phyloP scores from a whole-genome alignment of 2,329 filamentous ascomycete species.

The Chaetomium globosum region DNA sequence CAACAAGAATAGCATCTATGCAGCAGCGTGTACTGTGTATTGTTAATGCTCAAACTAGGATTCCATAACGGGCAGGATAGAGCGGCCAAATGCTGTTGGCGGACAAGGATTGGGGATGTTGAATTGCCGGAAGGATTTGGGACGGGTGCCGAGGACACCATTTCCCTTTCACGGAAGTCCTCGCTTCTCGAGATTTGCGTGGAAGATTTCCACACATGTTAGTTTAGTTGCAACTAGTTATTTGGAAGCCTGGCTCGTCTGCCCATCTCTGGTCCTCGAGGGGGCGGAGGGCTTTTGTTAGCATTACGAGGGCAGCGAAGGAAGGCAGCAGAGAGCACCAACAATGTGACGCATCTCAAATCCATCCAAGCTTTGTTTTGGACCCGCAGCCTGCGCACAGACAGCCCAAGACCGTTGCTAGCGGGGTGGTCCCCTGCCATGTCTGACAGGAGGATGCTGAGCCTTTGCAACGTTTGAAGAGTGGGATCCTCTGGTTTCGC shows the following conservation, averaged over 20 bases:
- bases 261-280: not conserved
- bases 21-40: not conserved
- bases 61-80: not conserved
- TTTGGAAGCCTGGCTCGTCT: not conserved
- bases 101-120: not conserved
- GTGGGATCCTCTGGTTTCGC: slow-evolving; percentile 1
- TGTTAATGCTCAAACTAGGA: not conserved
- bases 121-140: not conserved
- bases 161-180: not conserved
- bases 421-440: not conserved
- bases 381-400: slow-evolving; percentile 5
- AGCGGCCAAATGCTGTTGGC: not conserved
- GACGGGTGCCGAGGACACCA: not conserved
- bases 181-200: not conserved
- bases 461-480: not conserved
- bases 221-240: not conserved
- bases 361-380: not conserved
- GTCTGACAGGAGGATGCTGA: slow-evolving; percentile 2
- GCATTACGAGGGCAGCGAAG: not conserved
- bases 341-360: slow-evolving; percentile 2
- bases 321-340: not conserved
- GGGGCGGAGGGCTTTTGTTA: not conserved
- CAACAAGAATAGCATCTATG: not conserved
- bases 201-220: not conserved
- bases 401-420: slow-evolving; percentile 5